These are phyloP conservation scores for Phylloporus rhodoxanthus DNA, from an alignment of 768 basidiomycete genomes.

Conservation along the genomic window DNA sequence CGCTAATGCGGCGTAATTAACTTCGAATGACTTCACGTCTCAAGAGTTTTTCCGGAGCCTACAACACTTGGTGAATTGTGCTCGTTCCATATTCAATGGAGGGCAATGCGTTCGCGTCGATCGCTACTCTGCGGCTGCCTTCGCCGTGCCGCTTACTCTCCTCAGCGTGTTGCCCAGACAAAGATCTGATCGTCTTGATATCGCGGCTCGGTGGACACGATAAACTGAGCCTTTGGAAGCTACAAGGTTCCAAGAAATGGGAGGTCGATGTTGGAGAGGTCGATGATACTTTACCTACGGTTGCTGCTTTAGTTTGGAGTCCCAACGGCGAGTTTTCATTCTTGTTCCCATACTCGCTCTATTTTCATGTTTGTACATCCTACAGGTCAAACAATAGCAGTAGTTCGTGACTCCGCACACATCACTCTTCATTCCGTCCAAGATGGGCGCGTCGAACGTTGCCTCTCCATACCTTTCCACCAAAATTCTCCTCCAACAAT, in stretches of 20 bases:
- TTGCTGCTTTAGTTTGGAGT: constrained; percentile 70
- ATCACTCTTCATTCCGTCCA: constrained; percentile 74
- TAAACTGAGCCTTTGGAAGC: constrained; percentile 73
- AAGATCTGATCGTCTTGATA: constrained; percentile 67
- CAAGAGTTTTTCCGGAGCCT: constrained; percentile 7
- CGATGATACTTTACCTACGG: constrained; percentile 39
- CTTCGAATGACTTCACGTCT: constrained; percentile 14
- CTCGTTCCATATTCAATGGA: constrained; percentile 29
- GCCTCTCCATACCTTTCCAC: constrained; percentile 34
- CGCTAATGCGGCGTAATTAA: constrained; percentile 20
- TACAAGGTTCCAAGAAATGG: constrained; percentile 77
- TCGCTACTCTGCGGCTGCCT: constrained; percentile 54
- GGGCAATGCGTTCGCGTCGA: constrained; percentile 44
- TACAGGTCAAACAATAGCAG: constrained; percentile 63
- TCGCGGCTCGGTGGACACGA: constrained; percentile 64
- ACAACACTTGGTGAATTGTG: neutral
- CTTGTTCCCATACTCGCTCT: neutral
- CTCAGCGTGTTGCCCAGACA: constrained; percentile 79
- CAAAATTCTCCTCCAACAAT: constrained; percentile 10
- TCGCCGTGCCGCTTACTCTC: constrained; percentile 51
- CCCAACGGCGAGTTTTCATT: constrained; percentile 56
- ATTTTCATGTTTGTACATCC: constrained; percentile 3
- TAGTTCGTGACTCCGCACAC: constrained; percentile 62
- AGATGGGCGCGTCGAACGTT: constrained; percentile 56
- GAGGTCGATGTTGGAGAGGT: constrained; percentile 61